Conservation (phyloP, 1,284 basidiomycete genomes). For the Leccinum proliferum region DNA sequence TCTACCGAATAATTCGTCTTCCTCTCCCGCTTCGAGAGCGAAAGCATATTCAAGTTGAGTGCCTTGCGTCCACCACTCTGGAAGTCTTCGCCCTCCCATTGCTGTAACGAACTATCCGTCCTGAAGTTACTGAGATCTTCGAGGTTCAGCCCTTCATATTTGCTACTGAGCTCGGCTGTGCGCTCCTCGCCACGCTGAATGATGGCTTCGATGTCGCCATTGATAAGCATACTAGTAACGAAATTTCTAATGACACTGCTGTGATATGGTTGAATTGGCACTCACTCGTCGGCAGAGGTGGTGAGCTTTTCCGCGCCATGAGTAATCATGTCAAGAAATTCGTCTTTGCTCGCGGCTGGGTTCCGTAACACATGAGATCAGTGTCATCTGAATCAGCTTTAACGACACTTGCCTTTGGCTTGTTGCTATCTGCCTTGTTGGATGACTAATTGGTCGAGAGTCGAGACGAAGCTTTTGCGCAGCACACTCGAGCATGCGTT, state of each 20-base stretch:
- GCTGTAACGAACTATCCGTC: conserved; percentile 82
- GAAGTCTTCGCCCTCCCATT: conserved; percentile 98
- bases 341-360: conserved; percentile 90
- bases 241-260: neutral
- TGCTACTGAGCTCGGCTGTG: conserved; percentile 84
- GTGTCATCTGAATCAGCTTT: neutral
- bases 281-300: conserved; percentile 64
- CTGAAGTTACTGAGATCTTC: conserved; percentile 99
- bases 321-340: conserved; percentile 97
- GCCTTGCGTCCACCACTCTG: conserved; percentile 63
- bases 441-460: conserved; percentile 93
- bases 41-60: conserved; percentile 79
- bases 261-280: conserved; percentile 1
- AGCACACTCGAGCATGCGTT: conserved; percentile 94
- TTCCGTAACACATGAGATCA: neutral
- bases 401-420: conserved; percentile 47
- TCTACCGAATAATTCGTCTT: conserved; percentile 96
- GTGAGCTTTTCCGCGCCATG: conserved; percentile 98
- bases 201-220: conserved; percentile 94
- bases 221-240: conserved; percentile 61
- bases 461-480: conserved; percentile 89
- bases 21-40: conserved; percentile 92
- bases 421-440: conserved; percentile 86
- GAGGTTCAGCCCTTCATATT: conserved; percentile 86
- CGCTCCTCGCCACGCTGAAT: conserved; percentile 90